Evolutionary conservation across 2,329 filamentous ascomycete genomes (phyloP).

Genomic region (Nakataea oryzae): DNA sequence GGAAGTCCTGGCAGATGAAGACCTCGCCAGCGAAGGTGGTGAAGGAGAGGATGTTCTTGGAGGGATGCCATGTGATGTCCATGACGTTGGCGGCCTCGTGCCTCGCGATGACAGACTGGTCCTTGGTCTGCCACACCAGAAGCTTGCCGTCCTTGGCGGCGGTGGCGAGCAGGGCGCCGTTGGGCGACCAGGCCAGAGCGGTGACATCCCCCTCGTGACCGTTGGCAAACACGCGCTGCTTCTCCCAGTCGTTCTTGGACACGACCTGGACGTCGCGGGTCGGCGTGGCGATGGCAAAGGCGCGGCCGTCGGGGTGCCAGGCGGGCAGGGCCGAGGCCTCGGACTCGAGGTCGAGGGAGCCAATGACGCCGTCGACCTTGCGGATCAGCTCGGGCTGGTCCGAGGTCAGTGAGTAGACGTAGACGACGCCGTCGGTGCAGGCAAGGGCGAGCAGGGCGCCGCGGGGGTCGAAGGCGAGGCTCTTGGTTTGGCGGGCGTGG

Average conservation of each 20-base stretch:
- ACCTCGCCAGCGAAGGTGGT: constrained; percentile 89
- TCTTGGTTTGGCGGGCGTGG: constrained; percentile 79
- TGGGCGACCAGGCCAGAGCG: constrained; percentile 85
- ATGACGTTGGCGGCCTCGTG: constrained; percentile 77
- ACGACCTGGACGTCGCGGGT: constrained; percentile 78
- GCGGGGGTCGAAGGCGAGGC: constrained; percentile 77
- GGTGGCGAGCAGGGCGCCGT: constrained; percentile 75
- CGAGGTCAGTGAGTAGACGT: constrained; percentile 74
- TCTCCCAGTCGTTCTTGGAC: constrained; percentile 83
- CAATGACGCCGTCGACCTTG: constrained; percentile 80
- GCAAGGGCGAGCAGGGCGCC: constrained; percentile 70
- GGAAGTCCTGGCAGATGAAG: constrained; percentile 72
- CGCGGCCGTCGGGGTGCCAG: constrained; percentile 92
- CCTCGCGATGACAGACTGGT: constrained; percentile 68
- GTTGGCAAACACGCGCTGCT: constrained; percentile 67
- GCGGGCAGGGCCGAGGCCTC: constrained; percentile 64
- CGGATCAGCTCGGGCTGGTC: constrained; percentile 73
- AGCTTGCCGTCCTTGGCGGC: constrained; percentile 60
- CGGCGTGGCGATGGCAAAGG: constrained; percentile 76
- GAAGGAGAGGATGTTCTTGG: constrained; percentile 79
- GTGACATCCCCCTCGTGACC: constrained; percentile 81
- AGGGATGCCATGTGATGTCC: constrained; percentile 84
- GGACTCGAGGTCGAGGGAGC: constrained; percentile 63
- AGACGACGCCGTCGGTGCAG: constrained; percentile 80
- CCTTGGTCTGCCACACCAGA: constrained; percentile 80